A percentile compares a stretch with the other conserved stretches of the same genome.
These are phyloP conservation scores for Nemania sp. DNA, from an alignment of 2,329 filamentous ascomycete species.

Conservation along the genomic window DNA sequence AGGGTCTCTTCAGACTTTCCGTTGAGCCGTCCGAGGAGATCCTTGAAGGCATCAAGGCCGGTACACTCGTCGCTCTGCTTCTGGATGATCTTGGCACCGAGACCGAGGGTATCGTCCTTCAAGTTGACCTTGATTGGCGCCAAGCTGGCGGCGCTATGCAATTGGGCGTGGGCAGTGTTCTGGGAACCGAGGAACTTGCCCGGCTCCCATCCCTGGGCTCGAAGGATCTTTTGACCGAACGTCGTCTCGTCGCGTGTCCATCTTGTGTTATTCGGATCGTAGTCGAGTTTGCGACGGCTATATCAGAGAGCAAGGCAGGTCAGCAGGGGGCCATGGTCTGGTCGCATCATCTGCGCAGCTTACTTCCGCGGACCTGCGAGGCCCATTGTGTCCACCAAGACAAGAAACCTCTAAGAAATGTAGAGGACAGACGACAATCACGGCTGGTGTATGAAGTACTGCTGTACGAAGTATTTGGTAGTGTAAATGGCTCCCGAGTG, in stretches of 20 bases:
- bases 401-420: neutral
- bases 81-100: conserved; percentile 72
- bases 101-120: conserved; percentile 88
- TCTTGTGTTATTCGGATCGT: conserved; percentile 93
- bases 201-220: conserved; percentile 86
- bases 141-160: conserved; percentile 79
- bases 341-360: neutral
- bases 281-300: conserved; percentile 70
- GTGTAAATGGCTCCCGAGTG: neutral
- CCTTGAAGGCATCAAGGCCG: conserved; percentile 84
- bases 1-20: conserved; percentile 79
- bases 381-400: conserved; percentile 32
- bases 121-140: conserved; percentile 83
- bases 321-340: neutral
- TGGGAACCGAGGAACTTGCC: conserved; percentile 81
- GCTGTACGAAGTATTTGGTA: neutral
- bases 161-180: conserved; percentile 73
- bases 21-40: conserved; percentile 85
- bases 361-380: conserved; percentile 38
- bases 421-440: conserved; percentile 11
- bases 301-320: conserved; percentile 17
- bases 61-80: conserved; percentile 78
- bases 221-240: conserved; percentile 89
- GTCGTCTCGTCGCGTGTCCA: conserved; percentile 83
- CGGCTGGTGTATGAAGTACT: no score